A percentile compares a stretch with the other conserved stretches of the same genome.
These are phyloP conservation scores for Globisporangium lucens DNA, from an alignment of 352 stramenopile genomes.

Conservation along the genomic window DNA sequence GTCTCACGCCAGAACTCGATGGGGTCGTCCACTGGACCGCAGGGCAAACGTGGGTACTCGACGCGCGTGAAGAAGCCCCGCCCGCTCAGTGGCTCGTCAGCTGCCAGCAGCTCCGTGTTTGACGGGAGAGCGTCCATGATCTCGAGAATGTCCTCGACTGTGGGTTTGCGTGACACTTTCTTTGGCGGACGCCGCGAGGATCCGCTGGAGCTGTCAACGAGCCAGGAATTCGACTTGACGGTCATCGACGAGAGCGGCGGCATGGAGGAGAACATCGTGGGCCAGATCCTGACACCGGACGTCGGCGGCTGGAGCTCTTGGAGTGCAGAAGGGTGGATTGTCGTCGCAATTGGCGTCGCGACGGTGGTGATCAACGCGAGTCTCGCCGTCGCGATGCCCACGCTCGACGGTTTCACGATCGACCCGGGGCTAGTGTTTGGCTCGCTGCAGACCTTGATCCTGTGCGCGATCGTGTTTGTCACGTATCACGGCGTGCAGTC, in stretches of 20 bases:
- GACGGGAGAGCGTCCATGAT: conserved; percentile 30
- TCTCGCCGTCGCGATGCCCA: conserved; percentile 30
- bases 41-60: conserved; percentile 1
- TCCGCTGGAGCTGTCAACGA: conserved; percentile 55
- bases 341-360: conserved; percentile 37
- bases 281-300: conserved; percentile 51
- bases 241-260: conserved; percentile 74
- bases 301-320: conserved; percentile 38
- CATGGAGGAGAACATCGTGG: conserved; percentile 49
- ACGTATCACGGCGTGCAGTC: conserved; percentile 76
- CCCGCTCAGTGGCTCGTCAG: conserved; percentile 38
- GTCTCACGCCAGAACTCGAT: conserved; percentile 16
- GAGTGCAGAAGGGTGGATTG: conserved; percentile 44
- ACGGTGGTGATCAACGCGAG: conserved; percentile 41
- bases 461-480: conserved; percentile 69
- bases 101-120: conserved; percentile 26
- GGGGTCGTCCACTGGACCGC: conserved; percentile 1
- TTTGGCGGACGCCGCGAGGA: conserved; percentile 44
- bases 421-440: conserved; percentile 72
- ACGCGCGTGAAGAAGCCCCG: conserved; percentile 28
- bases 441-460: conserved; percentile 66
- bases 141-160: conserved; percentile 39
- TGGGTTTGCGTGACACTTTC: conserved; percentile 54
- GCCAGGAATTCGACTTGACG: conserved; percentile 71
- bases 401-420: conserved; percentile 86